Evolutionary conservation across 1,139 yeast species (phyloP).

Genomic region (Yamadazyma taylorii): DNA sequence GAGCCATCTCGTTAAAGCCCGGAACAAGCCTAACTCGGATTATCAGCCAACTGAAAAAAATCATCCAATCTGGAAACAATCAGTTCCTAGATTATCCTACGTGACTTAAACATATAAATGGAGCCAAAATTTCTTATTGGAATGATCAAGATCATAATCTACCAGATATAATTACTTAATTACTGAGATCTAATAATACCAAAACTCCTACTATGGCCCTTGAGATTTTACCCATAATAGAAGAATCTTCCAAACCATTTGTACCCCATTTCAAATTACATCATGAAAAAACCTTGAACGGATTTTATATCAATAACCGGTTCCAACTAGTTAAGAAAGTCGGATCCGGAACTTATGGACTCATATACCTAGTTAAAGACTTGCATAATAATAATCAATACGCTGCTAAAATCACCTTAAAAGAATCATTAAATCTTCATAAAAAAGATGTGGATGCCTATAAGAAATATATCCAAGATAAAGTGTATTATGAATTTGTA

Average conservation of each 20-base stretch:
- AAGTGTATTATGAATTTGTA: slow-evolving; percentile 28
- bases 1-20: slow-evolving; percentile 2
- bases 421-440: slow-evolving; percentile 29
- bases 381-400: slow-evolving; percentile 46
- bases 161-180: too few species aligned
- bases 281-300: slow-evolving; percentile 22
- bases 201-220: too few species aligned
- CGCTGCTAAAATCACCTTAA: slow-evolving; percentile 76
- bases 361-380: slow-evolving; percentile 73
- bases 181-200: too few species aligned
- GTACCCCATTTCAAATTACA: slow-evolving; percentile 9
- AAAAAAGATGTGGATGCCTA: slow-evolving; percentile 29
- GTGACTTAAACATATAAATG: too few species aligned
- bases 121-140: too few species aligned
- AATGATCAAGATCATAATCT: too few species aligned
- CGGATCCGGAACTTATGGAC: slow-evolving; percentile 92
- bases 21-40: slow-evolving; percentile 1
- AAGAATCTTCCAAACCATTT: slow-evolving; percentile 10
- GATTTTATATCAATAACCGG: slow-evolving; percentile 16
- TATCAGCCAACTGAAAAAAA: slow-evolving; percentile 3
- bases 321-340: slow-evolving; percentile 49
- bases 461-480: slow-evolving; percentile 33
- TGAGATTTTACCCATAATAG: slow-evolving; percentile 18
- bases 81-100: too few species aligned
- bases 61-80: slow-evolving; percentile 3